Evolutionary conservation across 2,329 filamentous ascomycete genomes (phyloP).

Genomic region (Aspergillus ustus): DNA sequence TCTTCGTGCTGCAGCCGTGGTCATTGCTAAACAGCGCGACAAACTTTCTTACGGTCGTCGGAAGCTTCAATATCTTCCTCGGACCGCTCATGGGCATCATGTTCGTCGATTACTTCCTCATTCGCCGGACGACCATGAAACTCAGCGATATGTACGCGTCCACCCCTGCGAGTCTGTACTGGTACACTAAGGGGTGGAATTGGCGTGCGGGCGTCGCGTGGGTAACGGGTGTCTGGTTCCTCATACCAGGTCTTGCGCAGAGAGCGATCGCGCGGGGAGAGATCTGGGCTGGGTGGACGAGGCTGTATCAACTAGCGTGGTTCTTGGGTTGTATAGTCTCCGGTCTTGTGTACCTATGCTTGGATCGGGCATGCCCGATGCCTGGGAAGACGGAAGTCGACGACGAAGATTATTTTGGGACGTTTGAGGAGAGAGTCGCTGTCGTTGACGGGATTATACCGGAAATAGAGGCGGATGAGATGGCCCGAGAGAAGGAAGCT

Average conservation of each 20-base stretch:
- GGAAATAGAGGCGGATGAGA: neutral
- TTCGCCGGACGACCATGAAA: neutral
- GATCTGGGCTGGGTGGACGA: neutral
- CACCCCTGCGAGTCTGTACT: neutral
- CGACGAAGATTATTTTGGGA: neutral
- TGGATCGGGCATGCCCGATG: neutral
- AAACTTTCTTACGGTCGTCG: conserved; percentile 10
- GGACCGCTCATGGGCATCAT: conserved; percentile 9
- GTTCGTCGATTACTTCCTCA: conserved; percentile 5
- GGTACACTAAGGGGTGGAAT: conserved; percentile 5
- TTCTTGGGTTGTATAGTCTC: neutral
- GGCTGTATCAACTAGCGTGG: neutral
- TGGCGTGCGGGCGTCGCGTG: conserved; percentile 5
- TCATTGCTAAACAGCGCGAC: neutral
- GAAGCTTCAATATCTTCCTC: conserved; percentile 3
- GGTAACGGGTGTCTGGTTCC: neutral
- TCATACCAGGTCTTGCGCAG: neutral
- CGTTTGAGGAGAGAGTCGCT: neutral
- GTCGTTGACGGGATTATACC: neutral
- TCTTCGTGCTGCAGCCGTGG: conserved; percentile 6
- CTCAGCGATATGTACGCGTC: neutral
- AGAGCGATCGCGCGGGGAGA: neutral
- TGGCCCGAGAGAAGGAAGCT: neutral
- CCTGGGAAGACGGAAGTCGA: neutral
- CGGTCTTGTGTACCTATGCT: neutral